Evolutionary conservation across 1,139 yeast genomes (phyloP), one percentile per base, ranked within the genome.

Genomic region (Saccharomyces hybrid): DNA sequence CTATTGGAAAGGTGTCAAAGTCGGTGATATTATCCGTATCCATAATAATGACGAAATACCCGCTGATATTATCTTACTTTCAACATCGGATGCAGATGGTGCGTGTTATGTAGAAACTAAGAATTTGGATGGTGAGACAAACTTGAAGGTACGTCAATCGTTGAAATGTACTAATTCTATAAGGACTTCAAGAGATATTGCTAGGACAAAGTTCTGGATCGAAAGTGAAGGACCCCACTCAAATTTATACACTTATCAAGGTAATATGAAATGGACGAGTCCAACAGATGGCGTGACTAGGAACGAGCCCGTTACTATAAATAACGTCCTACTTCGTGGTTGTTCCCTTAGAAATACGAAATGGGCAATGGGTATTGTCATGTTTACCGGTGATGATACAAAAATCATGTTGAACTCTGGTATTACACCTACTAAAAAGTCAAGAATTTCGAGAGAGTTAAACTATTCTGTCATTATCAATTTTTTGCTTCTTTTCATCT

Each of bases 401-500:
- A 93, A 91, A n/a, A 90, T 91, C 60, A 89, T 91, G 95, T 76
- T 90, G 64, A 93, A 93, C 70, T 81, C 97, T 2, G 99, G 98
- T 63, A 78, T 82, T 16, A 91, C 98, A 0, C 99, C 99, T 38
- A 84, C 96, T 2, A 93, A 93, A 68, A 79, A 82, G 50, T 86
- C 96, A 2, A 81, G 88, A 70, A 88, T 93, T 52, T 81, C 96
- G 7, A 79, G 85, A 57, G 95, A 91, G 67, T 78, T 93, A 66
- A 93, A 93, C 69, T 75, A 83, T 61, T 84, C 93, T 6, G 96
- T 91, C 52, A 68, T 88, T 49, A 76, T 87, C 68, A 91, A 93
- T 70, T 93, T 93, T 68, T 70, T 77, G 1, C 73, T 91, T 52
- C 74, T 93, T 57, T 89, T 91, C 65, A 64, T 87, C 23, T 71